A percentile compares a stretch with the other conserved stretches of the same genome.
These are phyloP conservation scores for Amanita molliuscula DNA, from an alignment of 768 basidiomycete species.

Conservation along the genomic window DNA sequence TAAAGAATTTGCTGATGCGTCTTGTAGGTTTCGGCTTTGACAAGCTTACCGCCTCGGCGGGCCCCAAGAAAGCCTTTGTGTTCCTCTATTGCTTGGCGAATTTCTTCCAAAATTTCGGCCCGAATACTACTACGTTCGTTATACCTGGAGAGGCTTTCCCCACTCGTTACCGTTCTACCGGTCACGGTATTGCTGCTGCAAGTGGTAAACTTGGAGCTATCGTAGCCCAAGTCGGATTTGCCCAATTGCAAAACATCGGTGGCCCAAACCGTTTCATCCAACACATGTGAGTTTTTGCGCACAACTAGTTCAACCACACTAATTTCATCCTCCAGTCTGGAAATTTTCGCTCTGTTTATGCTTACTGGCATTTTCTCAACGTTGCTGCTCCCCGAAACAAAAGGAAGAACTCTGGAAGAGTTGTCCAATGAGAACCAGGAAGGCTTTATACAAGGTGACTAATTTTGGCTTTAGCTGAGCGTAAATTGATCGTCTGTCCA, in stretches of 20 bases:
- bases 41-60: conserved; percentile 33
- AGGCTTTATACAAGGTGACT: conserved; percentile 37
- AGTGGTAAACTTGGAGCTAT: conserved; percentile 80
- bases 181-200: conserved; percentile 78
- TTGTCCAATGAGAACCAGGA: conserved; percentile 66
- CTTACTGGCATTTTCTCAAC: conserved; percentile 78
- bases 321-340: conserved; percentile 30
- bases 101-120: conserved; percentile 88
- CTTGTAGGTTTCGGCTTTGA: conserved; percentile 55
- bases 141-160: conserved; percentile 81
- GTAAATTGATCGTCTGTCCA: background rate
- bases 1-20: background rate
- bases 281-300: conserved; percentile 48
- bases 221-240: conserved; percentile 70
- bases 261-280: conserved; percentile 50
- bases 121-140: conserved; percentile 72
- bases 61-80: conserved; percentile 51
- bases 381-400: conserved; percentile 74
- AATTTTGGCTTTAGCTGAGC: background rate
- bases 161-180: conserved; percentile 80
- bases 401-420: conserved; percentile 51
- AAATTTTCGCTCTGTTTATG: conserved; percentile 85
- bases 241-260: conserved; percentile 55
- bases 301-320: background rate
- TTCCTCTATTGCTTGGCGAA: conserved; percentile 82